These are phyloP conservation scores for Penicillium sp. DNA, from an alignment of 2,329 filamentous ascomycete genomes.

Conservation along the genomic window DNA sequence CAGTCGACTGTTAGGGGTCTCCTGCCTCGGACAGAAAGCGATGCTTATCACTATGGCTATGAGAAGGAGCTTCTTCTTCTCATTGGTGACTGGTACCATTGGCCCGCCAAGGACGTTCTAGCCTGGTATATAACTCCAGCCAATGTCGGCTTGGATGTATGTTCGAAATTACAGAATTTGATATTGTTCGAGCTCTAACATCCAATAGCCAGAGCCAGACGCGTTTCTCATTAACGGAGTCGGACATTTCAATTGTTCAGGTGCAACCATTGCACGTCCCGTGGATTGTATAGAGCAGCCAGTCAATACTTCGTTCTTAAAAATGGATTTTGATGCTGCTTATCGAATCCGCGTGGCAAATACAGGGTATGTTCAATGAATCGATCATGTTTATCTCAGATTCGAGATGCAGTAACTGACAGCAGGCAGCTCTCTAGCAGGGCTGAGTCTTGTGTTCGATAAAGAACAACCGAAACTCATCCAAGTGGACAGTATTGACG, in stretches of 20 bases:
- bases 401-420: constrained; percentile 1
- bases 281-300: constrained; percentile 42
- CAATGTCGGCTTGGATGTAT: constrained; percentile 47
- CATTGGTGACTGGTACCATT: constrained; percentile 53
- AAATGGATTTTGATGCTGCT: constrained; percentile 21
- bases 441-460: constrained; percentile 37
- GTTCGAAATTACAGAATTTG: not conserved
- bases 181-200: not conserved
- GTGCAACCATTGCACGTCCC: constrained; percentile 46
- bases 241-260: constrained; percentile 48
- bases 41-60: constrained; percentile 24
- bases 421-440: constrained; percentile 39
- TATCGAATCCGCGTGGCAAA: constrained; percentile 47
- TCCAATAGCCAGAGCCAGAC: constrained; percentile 47
- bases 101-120: constrained; percentile 41
- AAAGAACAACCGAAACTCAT: constrained; percentile 34
- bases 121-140: constrained; percentile 46
- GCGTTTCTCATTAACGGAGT: constrained; percentile 50
- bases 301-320: constrained; percentile 26
- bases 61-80: constrained; percentile 48
- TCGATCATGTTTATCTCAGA: too few species aligned
- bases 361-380: too few species aligned
- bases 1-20: constrained; percentile 20
- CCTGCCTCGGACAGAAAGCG: constrained; percentile 2
- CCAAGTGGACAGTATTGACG: constrained; percentile 43